Evolutionary conservation across 2,329 filamentous ascomycete genomes (phyloP), one percentile per base, ranked within the genome.

Genomic region (Huntiella decipiens): DNA sequence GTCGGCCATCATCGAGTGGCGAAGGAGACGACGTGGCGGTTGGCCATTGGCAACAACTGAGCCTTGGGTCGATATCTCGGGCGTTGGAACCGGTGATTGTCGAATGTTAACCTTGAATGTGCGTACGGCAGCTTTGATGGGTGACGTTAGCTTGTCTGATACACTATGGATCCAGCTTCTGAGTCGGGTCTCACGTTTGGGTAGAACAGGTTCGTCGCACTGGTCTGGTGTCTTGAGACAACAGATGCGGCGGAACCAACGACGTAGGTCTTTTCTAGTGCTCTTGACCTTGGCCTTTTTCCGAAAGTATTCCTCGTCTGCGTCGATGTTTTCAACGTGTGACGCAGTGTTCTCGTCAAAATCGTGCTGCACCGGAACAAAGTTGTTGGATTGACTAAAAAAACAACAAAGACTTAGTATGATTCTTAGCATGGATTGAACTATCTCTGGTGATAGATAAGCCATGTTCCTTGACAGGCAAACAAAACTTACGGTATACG

Each of bases 1-100:
- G 5, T 50, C 48, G n/a, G 41, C 44, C 36, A 50, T 46, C 19
- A 50, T 16, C 6, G 48, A 50, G 32, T 50, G 48, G 10, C 44
- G 48, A 4, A 50, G 17, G 6, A 50, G 32, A n/a, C 44, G 44
- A 7, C 48, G 48, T 10, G 39, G 38, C 7, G 48, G 48, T 15
- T 40, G 37, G 37, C 17, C 41, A 16, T 47, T 37, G 4, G 40
- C 41, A 17, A 43, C 22, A 11, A 40, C 44, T 12, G 44, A 50
- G 2, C 44, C 32, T n/a, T 50, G 48, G 5, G 48, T 40, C 5
- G 44, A 43, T 16, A 43, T 36, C 22, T 44, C 40, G 19, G 48
- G 48, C 4, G 41, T 50, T 12, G 38, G 7, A 15, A 36, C 22
- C 3, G 31, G 36, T 6, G 33, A 33, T 28, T 46, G n/a, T 16